Conservation (phyloP, 495 filamentous ascomycete genomes). For the Penicillium steckii region DNA sequence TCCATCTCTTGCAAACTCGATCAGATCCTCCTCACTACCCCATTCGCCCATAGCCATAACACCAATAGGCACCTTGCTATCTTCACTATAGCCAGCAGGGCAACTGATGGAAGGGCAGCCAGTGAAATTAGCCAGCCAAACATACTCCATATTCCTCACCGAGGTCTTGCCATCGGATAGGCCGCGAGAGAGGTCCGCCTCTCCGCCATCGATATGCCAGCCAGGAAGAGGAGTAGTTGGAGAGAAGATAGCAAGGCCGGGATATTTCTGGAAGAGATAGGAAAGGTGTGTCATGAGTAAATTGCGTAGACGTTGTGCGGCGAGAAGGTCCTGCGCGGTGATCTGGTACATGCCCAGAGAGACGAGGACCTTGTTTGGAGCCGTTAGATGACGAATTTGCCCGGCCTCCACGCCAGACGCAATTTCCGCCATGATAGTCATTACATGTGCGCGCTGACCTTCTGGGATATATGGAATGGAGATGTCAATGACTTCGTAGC, state of each 20-base stretch:
- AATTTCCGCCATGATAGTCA: slow-evolving; percentile 76
- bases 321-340: slow-evolving; percentile 65
- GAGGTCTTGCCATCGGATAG: slow-evolving; percentile 70
- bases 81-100: slow-evolving; percentile 70
- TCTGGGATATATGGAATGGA: slow-evolving; percentile 71
- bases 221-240: slow-evolving; percentile 78
- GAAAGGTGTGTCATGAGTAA: slow-evolving; percentile 83
- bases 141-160: slow-evolving; percentile 82
- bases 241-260: slow-evolving; percentile 75
- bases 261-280: slow-evolving; percentile 66
- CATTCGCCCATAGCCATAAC: slow-evolving; percentile 89
- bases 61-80: slow-evolving; percentile 67
- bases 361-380: slow-evolving; percentile 74
- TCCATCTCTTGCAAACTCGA: slow-evolving; percentile 69
- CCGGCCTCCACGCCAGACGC: slow-evolving; percentile 38
- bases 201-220: slow-evolving; percentile 58
- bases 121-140: slow-evolving; percentile 80
- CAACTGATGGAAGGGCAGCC: slow-evolving; percentile 78
- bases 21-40: slow-evolving; percentile 77
- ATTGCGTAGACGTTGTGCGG: slow-evolving; percentile 70
- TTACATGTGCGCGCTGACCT: slow-evolving; percentile 72
- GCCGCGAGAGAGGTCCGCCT: slow-evolving; percentile 59
- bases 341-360: slow-evolving; percentile 59
- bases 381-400: slow-evolving; percentile 53
- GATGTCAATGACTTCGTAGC: slow-evolving; percentile 73